These are phyloP conservation scores for Candida andamanensis DNA, from an alignment of 805 yeast species.

Conservation along the genomic window DNA sequence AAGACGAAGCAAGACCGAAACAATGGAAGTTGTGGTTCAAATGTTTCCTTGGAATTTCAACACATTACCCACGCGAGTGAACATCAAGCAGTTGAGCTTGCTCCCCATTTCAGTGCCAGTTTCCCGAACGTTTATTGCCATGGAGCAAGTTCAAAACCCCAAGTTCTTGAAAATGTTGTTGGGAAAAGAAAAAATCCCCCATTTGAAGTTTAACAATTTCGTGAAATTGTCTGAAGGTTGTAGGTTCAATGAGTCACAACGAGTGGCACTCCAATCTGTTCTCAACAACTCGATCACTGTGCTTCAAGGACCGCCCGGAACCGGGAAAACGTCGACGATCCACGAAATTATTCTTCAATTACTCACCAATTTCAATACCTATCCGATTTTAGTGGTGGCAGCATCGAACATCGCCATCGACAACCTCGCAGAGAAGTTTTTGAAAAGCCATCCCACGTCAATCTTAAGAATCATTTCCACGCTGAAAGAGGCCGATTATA, in stretches of 20 bases:
- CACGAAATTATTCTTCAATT: conserved; percentile 47
- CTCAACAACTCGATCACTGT: conserved; percentile 46
- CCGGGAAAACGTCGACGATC: conserved; percentile 42
- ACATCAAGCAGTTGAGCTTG: conserved; percentile 33
- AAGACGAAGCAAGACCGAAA: conserved; percentile 20
- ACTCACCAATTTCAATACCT: conserved; percentile 48
- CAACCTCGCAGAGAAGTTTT: conserved; percentile 65
- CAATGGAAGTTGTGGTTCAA: conserved; percentile 43
- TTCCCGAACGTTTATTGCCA: conserved; percentile 59
- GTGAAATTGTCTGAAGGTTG: conserved; percentile 45
- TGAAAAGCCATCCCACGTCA: conserved; percentile 44
- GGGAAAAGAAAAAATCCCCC: conserved; percentile 51
- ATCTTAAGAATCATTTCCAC: conserved; percentile 55
- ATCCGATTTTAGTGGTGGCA: conserved; percentile 68
- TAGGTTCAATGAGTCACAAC: conserved; percentile 52
- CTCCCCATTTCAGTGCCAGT: conserved; percentile 63
- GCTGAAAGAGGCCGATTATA: conserved; percentile 60
- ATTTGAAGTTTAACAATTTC: conserved; percentile 52
- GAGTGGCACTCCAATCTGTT: conserved; percentile 50
- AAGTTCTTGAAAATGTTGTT: conserved; percentile 49
- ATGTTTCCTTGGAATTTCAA: conserved; percentile 55
- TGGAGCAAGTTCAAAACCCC: conserved; percentile 53
- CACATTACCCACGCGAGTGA: conserved; percentile 43
- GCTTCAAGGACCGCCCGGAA: conserved; percentile 64
- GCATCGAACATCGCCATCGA: conserved; percentile 75